Conservation (phyloP, 768 basidiomycete species). For the Lactifluus piperatus region DNA sequence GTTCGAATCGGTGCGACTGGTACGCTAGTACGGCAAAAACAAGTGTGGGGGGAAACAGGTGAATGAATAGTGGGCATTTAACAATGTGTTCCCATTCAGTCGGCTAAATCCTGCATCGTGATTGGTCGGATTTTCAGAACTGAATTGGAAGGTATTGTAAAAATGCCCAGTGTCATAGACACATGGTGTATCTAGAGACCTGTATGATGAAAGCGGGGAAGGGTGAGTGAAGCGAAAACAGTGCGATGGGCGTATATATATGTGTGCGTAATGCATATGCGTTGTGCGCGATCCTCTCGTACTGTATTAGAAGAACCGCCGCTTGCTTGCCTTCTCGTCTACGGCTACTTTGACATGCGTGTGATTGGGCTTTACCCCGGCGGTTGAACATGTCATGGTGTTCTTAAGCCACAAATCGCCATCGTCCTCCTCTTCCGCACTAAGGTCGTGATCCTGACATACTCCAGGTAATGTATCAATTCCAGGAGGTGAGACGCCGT, state of each 20-base stretch:
- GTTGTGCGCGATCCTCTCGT: not conserved
- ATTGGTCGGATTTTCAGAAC: too few relatives aligned
- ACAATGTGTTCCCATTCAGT: too few relatives aligned
- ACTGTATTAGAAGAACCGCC: slow-evolving; percentile 57
- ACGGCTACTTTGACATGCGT: slow-evolving; percentile 63
- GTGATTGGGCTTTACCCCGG: slow-evolving; percentile 43
- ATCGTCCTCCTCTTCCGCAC: slow-evolving; percentile 61
- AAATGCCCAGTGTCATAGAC: too few relatives aligned
- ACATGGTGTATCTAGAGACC: not conserved
- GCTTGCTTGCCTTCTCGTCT: slow-evolving; percentile 67
- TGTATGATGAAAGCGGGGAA: not conserved
- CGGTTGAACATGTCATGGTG: slow-evolving; percentile 57
- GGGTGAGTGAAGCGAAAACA: not conserved
- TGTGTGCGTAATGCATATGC: slow-evolving; percentile 8
- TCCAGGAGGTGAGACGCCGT: slow-evolving; percentile 27
- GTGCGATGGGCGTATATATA: slow-evolving; percentile 2
- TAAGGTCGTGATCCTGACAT: slow-evolving; percentile 57
- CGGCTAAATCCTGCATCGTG: too few relatives aligned
- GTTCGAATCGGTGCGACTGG: not conserved
- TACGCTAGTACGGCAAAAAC: not conserved
- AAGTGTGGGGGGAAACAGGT: not conserved
- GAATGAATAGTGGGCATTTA: not conserved
- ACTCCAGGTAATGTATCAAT: slow-evolving; percentile 34
- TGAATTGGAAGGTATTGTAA: too few relatives aligned
- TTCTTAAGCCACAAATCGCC: slow-evolving; percentile 85